Conservation (phyloP, 345 rosid species). For the Isatis tinctoria region DNA sequence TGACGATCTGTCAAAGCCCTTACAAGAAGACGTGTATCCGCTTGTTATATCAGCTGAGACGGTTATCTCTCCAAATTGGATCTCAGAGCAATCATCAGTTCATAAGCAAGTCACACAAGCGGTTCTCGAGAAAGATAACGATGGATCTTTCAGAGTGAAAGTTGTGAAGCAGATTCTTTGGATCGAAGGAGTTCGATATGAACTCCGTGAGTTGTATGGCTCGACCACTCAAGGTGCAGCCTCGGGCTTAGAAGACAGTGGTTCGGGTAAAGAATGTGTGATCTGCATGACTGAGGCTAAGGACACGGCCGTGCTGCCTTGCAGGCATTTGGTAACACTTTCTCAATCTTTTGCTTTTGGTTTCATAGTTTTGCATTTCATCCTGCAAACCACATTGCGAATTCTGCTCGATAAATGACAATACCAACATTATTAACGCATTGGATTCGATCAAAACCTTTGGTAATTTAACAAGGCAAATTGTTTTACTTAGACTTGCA, state of each 20-base stretch:
- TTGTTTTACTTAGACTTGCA: no score
- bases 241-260: constrained; percentile 58
- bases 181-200: constrained; percentile 81
- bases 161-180: constrained; percentile 79
- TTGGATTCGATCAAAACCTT: no score
- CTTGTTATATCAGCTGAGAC: constrained; percentile 85
- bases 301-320: constrained; percentile 85
- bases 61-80: constrained; percentile 20
- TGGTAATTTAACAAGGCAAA: no score
- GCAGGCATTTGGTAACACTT: constrained; percentile 75
- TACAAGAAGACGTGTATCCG: constrained; percentile 73
- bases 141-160: constrained; percentile 50
- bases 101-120: constrained; percentile 86
- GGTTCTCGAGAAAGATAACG: constrained; percentile 51
- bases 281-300: constrained; percentile 91
- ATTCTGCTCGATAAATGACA: no score
- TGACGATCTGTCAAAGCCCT: constrained; percentile 71
- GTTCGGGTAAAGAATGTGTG: constrained; percentile 78
- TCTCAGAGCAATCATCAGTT: constrained; percentile 34
- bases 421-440: no score
- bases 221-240: constrained; percentile 35
- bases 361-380: not conserved
- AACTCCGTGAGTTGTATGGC: constrained; percentile 77
- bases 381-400: not conserved
- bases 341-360: not conserved